Evolutionary conservation across 139 green algal species (phyloP).

Genomic region (Volvox africanus): DNA sequence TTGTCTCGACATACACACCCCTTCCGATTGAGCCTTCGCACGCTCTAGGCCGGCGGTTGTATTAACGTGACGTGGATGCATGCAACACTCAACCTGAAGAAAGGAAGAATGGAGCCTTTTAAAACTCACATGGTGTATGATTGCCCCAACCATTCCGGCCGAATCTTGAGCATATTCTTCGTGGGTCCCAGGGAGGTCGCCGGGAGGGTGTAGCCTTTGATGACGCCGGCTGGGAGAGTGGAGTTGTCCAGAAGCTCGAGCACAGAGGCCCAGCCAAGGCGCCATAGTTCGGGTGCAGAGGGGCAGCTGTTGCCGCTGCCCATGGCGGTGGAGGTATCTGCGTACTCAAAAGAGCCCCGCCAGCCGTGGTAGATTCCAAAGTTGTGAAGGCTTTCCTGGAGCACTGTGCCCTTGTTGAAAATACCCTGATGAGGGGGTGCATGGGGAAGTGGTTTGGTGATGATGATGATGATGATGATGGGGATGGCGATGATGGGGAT

Average conservation of each 20-base stretch:
- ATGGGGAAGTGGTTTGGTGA: too few relatives aligned
- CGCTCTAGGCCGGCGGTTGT: too few relatives aligned
- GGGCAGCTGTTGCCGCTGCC: conserved; percentile 19
- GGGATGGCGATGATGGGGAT: too few relatives aligned
- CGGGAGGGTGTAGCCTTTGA: background rate
- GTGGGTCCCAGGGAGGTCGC: background rate
- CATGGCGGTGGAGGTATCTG: background rate
- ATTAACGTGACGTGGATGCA: too few relatives aligned
- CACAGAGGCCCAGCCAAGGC: conserved; percentile 22
- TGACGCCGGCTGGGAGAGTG: background rate
- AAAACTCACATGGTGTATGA: conserved; percentile 15
- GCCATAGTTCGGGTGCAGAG: conserved; percentile 27
- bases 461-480: too few relatives aligned
- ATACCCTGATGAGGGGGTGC: background rate
- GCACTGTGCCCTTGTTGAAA: conserved; percentile 8
- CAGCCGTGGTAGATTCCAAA: conserved; percentile 37
- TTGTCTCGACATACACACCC: background rate
- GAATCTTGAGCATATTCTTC: background rate
- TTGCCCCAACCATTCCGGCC: background rate
- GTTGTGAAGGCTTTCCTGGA: conserved; percentile 30
- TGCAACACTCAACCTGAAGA: too few relatives aligned
- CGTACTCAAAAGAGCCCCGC: conserved; percentile 17
- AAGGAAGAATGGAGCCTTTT: too few relatives aligned
- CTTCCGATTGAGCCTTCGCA: background rate
- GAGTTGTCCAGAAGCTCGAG: background rate